Evolutionary conservation across 805 yeast genomes (phyloP), one percentile per base, ranked within the genome.

Genomic region (Yamadazyma ubonensis): DNA sequence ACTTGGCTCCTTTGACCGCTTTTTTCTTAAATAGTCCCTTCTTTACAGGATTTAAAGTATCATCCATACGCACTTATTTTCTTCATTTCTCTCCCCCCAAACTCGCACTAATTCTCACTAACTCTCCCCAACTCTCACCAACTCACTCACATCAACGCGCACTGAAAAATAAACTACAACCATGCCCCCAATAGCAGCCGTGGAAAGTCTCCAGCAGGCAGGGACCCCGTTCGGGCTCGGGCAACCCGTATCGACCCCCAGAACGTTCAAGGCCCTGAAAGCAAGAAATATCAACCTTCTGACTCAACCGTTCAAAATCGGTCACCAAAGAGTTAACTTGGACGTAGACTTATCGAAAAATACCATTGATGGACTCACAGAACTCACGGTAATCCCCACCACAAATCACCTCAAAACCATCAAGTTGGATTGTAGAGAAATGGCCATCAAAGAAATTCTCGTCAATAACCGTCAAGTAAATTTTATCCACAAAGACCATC

Each of bases 291-390:
- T 45, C 19, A 55, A 53, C 36, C 38, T 64, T 10, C 63, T 51
- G 60, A 51, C 61, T 8, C 82, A 76, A 45, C 56, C 59, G n/a
- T 79, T 86, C 58, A 80, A 76, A 52, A 75, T 91, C 16, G 89
- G 91, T 4, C 95, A 89, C 58, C 97, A 91, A 59, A 76, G 84
- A 49, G 85, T 91, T 10, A 73, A 77, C 18, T 63, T 91, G 14
- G 96, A 90, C 56, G 78, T 91, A 3, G 95, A 89, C 57, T 65
- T 90, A 30, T 73, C 79, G n/a, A 67, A 71, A 12, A 72, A 76
- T 45, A 53, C 65, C 15, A 64, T 89, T 5, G 55, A 54, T 0
- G 99, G 98, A 11, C 73, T 76, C 49, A 88, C 97, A 0, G 97
- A 90, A 54, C 64, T 93, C 22, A 83, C 93, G 1, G 69, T 90